Evolutionary conservation across 2,329 filamentous ascomycete species (phyloP).

Genomic region (Phaeosphaeria sp.): DNA sequence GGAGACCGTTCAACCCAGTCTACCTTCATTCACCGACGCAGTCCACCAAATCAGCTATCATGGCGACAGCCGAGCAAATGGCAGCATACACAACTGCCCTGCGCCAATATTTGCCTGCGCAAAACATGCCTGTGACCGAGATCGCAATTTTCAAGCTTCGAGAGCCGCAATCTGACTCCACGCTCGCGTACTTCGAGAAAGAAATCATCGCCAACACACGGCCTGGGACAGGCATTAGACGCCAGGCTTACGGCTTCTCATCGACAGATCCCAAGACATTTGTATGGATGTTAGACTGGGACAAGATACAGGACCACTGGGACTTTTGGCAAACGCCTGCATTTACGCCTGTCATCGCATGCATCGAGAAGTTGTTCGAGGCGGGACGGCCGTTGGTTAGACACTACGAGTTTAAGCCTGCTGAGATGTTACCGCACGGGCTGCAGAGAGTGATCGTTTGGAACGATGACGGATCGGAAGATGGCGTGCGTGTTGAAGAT

Average conservation of each 20-base stretch:
- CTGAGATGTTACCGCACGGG: background rate
- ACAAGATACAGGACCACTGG: background rate
- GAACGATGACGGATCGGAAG: background rate
- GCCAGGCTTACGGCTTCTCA: background rate
- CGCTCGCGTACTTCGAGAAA: background rate
- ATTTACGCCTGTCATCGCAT: background rate
- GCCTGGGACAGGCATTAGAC: background rate
- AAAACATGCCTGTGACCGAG: background rate
- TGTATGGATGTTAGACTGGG: background rate
- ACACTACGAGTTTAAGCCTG: background rate
- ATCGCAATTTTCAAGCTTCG: background rate
- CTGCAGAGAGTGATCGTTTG: background rate
- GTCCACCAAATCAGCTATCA: background rate
- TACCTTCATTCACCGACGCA: background rate
- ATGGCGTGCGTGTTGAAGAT: background rate
- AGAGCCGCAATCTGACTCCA: background rate
- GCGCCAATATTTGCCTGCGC: background rate
- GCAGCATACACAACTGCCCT: background rate
- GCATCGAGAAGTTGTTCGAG: background rate
- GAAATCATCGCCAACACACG: background rate
- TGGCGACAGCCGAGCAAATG: background rate
- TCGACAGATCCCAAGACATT: background rate
- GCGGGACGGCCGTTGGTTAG: background rate
- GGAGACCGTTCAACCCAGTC: background rate
- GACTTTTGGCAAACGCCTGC: background rate